Conservation (phyloP, 176 grass and related monocot genomes). For the Neostapfia colusana region DNA sequence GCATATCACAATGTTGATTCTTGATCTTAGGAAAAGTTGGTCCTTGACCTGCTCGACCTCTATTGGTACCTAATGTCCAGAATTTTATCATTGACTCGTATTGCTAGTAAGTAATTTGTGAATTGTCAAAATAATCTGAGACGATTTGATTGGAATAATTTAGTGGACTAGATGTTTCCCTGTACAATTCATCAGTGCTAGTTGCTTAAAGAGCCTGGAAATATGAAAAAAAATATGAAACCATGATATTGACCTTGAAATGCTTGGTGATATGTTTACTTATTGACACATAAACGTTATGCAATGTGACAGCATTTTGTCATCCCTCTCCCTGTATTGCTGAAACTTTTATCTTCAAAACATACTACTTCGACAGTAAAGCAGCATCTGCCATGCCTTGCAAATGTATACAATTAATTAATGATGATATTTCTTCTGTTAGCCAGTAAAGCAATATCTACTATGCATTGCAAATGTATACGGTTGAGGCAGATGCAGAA, state of each 20-base stretch:
- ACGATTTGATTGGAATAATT: background rate
- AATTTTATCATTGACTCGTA: background rate
- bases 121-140: background rate
- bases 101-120: conserved; percentile 7
- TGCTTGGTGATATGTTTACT: background rate
- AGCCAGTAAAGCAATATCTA: background rate
- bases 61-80: background rate
- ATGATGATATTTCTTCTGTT: conserved; percentile 12
- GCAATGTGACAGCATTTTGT: background rate
- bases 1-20: background rate
- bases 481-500: background rate
- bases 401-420: conserved; percentile 8
- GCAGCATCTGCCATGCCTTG: background rate
- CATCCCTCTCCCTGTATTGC: background rate
- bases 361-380: conserved; percentile 1
- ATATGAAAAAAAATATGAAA: conserved; percentile 6
- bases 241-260: background rate
- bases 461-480: conserved; percentile 19
- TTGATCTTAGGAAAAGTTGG: background rate
- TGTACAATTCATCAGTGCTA: background rate
- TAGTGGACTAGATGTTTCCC: background rate
- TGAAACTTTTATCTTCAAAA: background rate
- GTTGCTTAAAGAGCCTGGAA: background rate
- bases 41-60: background rate
- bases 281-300: background rate